A percentile compares a stretch with the other conserved stretches of the same genome.
These are phyloP conservation scores for Medicago truncatula DNA, from an alignment of 306 rosid genomes.

Conservation along the genomic window DNA sequence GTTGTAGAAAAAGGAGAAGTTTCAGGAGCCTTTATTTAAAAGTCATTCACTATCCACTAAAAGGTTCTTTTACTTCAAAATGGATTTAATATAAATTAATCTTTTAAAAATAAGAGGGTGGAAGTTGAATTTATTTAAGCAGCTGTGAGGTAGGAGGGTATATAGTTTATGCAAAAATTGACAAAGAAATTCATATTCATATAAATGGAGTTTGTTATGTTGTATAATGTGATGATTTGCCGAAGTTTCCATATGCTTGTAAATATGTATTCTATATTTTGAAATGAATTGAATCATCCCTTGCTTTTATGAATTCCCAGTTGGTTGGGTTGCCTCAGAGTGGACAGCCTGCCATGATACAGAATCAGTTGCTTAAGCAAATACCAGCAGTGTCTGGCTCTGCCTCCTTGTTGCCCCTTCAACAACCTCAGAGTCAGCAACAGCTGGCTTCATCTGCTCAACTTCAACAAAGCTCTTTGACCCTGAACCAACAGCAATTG, in stretches of 20 bases:
- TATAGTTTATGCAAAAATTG: background rate
- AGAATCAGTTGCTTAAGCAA: slow-evolving; percentile 89
- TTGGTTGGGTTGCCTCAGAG: slow-evolving; percentile 82
- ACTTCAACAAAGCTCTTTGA: slow-evolving; percentile 66
- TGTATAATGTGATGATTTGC: slow-evolving; percentile 16
- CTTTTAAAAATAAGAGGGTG: background rate
- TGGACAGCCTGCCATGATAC: slow-evolving; percentile 81
- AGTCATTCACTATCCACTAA: background rate
- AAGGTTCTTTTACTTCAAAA: background rate
- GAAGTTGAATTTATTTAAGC: background rate
- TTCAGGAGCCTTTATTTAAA: background rate
- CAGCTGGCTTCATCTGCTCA: slow-evolving; percentile 80
- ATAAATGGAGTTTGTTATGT: slow-evolving; percentile 13
- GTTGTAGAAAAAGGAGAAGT: background rate
- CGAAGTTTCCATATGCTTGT: background rate
- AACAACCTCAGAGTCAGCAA: slow-evolving; percentile 79
- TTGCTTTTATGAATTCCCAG: slow-evolving; percentile 83
- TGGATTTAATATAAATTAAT: background rate
- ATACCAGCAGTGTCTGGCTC: slow-evolving; percentile 76
- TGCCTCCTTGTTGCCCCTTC: slow-evolving; percentile 70
- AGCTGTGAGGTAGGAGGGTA: no score
- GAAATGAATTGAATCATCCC: slow-evolving; percentile 46
- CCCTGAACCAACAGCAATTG: slow-evolving; percentile 70
- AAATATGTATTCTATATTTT: background rate
- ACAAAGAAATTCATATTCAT: slow-evolving; percentile 4